Evolutionary conservation across 2,329 filamentous ascomycete genomes (phyloP), one percentile per base, ranked within the genome.

Genomic region (Paecilomyces niveus): DNA sequence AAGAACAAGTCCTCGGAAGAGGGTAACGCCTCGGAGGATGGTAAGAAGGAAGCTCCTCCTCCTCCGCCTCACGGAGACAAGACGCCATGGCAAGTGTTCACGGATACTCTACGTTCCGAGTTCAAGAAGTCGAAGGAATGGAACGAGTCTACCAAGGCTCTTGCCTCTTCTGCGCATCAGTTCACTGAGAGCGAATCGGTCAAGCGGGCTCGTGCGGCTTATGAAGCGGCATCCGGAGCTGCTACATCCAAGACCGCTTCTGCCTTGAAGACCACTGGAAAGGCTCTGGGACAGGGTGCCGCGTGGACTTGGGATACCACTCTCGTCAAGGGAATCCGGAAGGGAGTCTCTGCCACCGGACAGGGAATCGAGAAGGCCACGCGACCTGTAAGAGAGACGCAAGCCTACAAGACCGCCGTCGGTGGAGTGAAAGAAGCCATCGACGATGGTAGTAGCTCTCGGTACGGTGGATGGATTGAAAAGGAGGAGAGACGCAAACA

Each of bases 121-220:
- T 96, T 99, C 78, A 92, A 97, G 75, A 89, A 91, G 56, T 97
- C 92, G 15, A 96, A 97, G 72, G 94, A 99, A 74, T 99, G 94
- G 94, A 96, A 99, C 70, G 94, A 99, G 72, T 96, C 91, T 51
- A 99, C 93, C 50, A 97, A 99, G 79, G 90, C 94, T 64, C 84
- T 99, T 50, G 89, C 90, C 18, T 90, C 90, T 54, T 90, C 89
- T 5, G 91, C 93, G 18, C 89, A 96, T 70, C 87, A 97, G 68
- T 94, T 99, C 71, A 88, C 88, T 32, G 93, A 97, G 77, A 97
- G 92, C 70, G 92, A 97, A 70, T 89, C 88, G 18, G 90, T 99
- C 15, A 88, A 91, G 70, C 86, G 86, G 67, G 94, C 93, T 31
- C 86, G 89, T 64, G 87, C 91, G 65, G 93, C 91, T 7, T 97